Evolutionary conservation across 352 stramenopile species (phyloP).

Genomic region (Phytopythium ostracodes): DNA sequence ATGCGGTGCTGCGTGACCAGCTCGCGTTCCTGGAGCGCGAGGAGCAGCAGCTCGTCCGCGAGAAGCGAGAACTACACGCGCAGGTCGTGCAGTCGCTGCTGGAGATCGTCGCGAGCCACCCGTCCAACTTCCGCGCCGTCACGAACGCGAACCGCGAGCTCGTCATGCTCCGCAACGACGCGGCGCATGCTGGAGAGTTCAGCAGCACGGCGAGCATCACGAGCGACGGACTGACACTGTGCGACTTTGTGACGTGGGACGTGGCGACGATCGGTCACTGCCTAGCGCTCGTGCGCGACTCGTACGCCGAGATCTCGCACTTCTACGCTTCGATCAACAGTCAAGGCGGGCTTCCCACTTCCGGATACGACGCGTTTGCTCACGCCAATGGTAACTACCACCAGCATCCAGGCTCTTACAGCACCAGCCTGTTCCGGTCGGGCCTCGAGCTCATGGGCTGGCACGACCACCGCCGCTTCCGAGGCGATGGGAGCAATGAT

Average conservation of each 20-base stretch:
- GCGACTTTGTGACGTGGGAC: slow-evolving; percentile 35
- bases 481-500: slow-evolving; percentile 8
- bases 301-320: slow-evolving; percentile 17
- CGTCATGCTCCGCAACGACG: background rate
- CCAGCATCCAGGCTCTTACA: background rate
- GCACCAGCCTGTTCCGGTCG: background rate
- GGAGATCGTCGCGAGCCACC: slow-evolving; percentile 22
- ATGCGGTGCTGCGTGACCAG: slow-evolving; percentile 14
- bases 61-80: slow-evolving; percentile 23
- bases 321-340: slow-evolving; percentile 16
- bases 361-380: background rate
- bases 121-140: slow-evolving; percentile 15
- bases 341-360: too few species aligned
- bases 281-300: slow-evolving; percentile 23
- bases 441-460: slow-evolving; percentile 25
- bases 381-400: background rate
- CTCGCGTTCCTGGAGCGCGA: slow-evolving; percentile 20
- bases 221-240: slow-evolving; percentile 17
- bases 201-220: background rate
- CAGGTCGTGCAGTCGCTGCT: slow-evolving; percentile 27
- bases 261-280: slow-evolving; percentile 22
- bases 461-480: slow-evolving; percentile 13
- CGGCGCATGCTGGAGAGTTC: background rate
- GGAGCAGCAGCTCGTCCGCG: slow-evolving; percentile 18
- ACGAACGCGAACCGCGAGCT: background rate